Evolutionary conservation across 2,329 filamentous ascomycete genomes (phyloP).

Genomic region (Colletotrichum sojae): DNA sequence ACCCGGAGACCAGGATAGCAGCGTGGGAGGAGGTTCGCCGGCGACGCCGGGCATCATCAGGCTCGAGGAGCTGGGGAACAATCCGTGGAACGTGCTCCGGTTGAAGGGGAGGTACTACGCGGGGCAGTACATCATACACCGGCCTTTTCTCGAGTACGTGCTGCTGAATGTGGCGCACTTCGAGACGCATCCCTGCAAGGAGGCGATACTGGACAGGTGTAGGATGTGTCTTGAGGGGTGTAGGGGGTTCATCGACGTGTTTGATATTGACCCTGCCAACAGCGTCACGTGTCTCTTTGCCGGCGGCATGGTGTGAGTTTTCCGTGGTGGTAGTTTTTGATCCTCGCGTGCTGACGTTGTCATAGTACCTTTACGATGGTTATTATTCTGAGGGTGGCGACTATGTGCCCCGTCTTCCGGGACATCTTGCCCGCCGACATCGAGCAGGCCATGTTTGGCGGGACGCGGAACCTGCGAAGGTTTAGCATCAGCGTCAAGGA

Average conservation of each 20-base stretch:
- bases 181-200: conserved; percentile 44
- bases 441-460: conserved; percentile 41
- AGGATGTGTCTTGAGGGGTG: conserved; percentile 46
- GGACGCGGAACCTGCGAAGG: conserved; percentile 42
- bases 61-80: conserved; percentile 43
- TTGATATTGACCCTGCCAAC: conserved; percentile 45
- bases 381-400: conserved; percentile 44
- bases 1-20: neutral
- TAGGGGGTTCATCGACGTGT: conserved; percentile 47
- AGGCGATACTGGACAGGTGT: conserved; percentile 43
- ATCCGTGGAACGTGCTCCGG: conserved; percentile 49
- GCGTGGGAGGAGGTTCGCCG: neutral
- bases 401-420: conserved; percentile 37
- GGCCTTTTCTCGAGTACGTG: conserved; percentile 48
- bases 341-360: neutral
- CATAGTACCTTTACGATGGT: conserved; percentile 47
- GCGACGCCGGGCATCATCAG: conserved; percentile 36
- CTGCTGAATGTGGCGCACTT: conserved; percentile 46
- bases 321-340: accelerated
- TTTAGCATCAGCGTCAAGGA: conserved; percentile 44
- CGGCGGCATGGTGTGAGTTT: conserved; percentile 49
- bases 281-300: conserved; percentile 48
- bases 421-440: conserved; percentile 41
- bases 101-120: conserved; percentile 49
- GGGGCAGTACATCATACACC: conserved; percentile 49